phyloP scores from a whole-genome alignment of 257 asterid species.

The Lithospermum erythrorhizon region DNA sequence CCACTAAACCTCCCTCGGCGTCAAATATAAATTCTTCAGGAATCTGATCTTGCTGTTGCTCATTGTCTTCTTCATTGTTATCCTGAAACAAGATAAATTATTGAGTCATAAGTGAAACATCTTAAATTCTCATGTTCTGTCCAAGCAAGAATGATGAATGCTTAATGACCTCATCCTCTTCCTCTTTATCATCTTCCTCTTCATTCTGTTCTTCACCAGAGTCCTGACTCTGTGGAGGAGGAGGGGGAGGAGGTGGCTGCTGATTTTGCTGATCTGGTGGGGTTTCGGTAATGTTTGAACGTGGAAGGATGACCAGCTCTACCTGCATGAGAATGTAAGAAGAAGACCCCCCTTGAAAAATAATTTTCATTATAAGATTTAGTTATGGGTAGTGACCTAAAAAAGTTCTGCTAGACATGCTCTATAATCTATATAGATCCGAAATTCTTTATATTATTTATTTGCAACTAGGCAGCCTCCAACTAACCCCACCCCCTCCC shows the following conservation, averaged over 20 bases:
- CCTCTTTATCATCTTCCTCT: constrained; percentile 32
- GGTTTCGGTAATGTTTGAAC: constrained; percentile 51
- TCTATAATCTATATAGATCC: no score
- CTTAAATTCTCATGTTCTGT: background rate
- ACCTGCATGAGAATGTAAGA: constrained; percentile 35
- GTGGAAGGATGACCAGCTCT: constrained; percentile 78
- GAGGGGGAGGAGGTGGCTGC: constrained; percentile 72
- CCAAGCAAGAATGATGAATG: background rate
- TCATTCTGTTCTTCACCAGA: constrained; percentile 64
- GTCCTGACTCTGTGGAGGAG: constrained; percentile 75
- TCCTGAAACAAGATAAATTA: constrained; percentile 35
- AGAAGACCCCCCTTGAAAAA: constrained; percentile 10
- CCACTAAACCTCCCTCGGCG: constrained; percentile 95
- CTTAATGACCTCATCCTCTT: constrained; percentile 48
- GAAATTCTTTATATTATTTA: no score
- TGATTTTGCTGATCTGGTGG: constrained; percentile 59
- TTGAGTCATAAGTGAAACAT: constrained; percentile 4
- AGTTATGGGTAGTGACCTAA: background rate
- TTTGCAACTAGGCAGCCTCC: no score
- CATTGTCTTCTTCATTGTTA: constrained; percentile 83
- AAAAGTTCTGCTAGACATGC: background rate
- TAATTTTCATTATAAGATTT: constrained; percentile 1
- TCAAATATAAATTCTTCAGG: constrained; percentile 96
- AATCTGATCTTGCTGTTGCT: constrained; percentile 77
- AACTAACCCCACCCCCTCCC: no score